These are phyloP conservation scores for Lipomyces chichibuensis DNA, from an alignment of 805 yeast species.

Conservation along the genomic window DNA sequence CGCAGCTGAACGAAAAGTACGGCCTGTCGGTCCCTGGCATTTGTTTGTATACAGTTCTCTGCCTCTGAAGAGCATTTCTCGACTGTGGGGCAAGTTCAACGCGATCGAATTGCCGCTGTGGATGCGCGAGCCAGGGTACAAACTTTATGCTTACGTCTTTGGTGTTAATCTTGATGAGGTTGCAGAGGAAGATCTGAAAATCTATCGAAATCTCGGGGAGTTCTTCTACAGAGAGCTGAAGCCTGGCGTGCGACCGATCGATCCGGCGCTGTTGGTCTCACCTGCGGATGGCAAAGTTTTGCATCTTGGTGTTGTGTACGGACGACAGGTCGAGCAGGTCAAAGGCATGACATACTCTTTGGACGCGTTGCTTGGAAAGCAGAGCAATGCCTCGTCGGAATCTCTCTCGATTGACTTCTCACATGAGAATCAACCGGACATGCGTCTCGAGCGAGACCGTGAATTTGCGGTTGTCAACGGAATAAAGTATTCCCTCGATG, in stretches of 20 bases:
- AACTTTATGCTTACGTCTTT: slow-evolving; percentile 73
- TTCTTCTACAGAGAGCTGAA: slow-evolving; percentile 83
- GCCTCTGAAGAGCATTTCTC: slow-evolving; percentile 86
- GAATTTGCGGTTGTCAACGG: slow-evolving; percentile 82
- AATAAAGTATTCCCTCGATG: slow-evolving; percentile 69
- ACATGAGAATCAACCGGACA: slow-evolving; percentile 42
- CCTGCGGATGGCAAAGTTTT: slow-evolving; percentile 94
- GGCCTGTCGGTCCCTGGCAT: slow-evolving; percentile 82
- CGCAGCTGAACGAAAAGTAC: slow-evolving; percentile 41
- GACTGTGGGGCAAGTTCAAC: slow-evolving; percentile 94
- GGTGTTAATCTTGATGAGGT: slow-evolving; percentile 91
- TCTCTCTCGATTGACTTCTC: slow-evolving; percentile 48
- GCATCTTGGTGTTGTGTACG: slow-evolving; percentile 80
- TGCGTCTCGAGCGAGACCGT: slow-evolving; percentile 56
- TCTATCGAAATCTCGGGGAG: slow-evolving; percentile 81
- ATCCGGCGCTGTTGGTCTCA: slow-evolving; percentile 67
- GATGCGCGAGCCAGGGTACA: slow-evolving; percentile 81
- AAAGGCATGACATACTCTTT: slow-evolving; percentile 94
- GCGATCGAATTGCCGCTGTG: slow-evolving; percentile 81
- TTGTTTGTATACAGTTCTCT: slow-evolving; percentile 85
- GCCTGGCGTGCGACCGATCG: slow-evolving; percentile 79
- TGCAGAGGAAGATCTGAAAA: slow-evolving; percentile 74
- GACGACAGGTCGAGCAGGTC: slow-evolving; percentile 82
- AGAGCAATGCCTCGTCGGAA: slow-evolving; percentile 35
- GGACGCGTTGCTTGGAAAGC: slow-evolving; percentile 76